Conservation (phyloP, 805 yeast genomes). For the Wickerhamomyces pijperi region DNA sequence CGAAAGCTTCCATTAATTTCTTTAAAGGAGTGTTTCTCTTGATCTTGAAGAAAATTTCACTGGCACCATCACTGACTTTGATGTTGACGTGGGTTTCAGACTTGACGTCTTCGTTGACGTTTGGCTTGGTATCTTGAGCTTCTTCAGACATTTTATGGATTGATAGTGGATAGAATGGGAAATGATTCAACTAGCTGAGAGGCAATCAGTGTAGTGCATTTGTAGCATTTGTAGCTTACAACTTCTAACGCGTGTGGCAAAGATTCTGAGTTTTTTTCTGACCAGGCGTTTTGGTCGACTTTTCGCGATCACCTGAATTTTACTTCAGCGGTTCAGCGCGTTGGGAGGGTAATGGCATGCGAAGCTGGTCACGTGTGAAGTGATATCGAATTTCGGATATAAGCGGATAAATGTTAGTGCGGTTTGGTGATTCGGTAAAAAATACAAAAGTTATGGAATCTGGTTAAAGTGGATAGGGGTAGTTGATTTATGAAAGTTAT, state of each 20-base stretch:
- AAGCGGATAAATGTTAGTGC: too few species aligned
- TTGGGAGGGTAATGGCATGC: not conserved
- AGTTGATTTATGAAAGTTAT: too few species aligned
- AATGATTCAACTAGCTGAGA: not conserved
- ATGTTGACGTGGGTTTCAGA: constrained; percentile 81
- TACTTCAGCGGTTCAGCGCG: too few species aligned
- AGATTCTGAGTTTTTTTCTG: too few species aligned
- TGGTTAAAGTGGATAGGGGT: too few species aligned
- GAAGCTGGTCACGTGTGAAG: too few species aligned
- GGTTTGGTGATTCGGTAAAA: too few species aligned
- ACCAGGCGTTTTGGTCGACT: too few species aligned
- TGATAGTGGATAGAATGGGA: not conserved
- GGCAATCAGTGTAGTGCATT: not conserved
- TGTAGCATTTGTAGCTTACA: not conserved
- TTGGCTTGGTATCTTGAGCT: constrained; percentile 24
- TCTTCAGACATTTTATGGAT: constrained; percentile 17
- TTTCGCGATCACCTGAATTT: too few species aligned
- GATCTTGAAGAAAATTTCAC: constrained; percentile 93
- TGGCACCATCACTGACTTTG: constrained; percentile 87
- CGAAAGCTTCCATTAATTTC: constrained; percentile 95
- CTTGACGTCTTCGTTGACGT: constrained; percentile 29
- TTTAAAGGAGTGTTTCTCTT: constrained; percentile 85
- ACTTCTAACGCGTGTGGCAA: too few species aligned
- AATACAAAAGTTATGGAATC: too few species aligned
- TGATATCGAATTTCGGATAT: too few species aligned